A percentile compares a stretch with the other conserved stretches of the same genome.
Conservation (phyloP, 2,329 filamentous ascomycete species). For the Elsinoe ampelina region DNA sequence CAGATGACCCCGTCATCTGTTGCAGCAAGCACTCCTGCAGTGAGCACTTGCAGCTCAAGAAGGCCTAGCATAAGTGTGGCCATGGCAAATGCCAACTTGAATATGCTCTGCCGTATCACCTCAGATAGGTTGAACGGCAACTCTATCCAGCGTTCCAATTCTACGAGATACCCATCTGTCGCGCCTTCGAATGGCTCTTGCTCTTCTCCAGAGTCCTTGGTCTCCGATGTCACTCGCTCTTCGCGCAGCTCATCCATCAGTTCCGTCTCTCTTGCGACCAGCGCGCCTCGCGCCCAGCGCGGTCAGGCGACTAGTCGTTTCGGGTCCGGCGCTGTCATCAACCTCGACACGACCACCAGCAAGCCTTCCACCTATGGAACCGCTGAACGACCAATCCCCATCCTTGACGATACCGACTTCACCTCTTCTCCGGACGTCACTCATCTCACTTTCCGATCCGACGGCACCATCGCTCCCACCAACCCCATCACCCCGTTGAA, state of each 20-base stretch:
- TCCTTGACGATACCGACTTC: slow-evolving; percentile 25
- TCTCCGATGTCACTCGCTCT: slow-evolving; percentile 49
- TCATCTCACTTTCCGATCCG: slow-evolving; percentile 22
- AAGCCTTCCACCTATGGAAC: slow-evolving; percentile 22
- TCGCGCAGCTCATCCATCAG: slow-evolving; percentile 48
- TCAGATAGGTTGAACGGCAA: slow-evolving; percentile 39
- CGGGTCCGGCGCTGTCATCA: slow-evolving; percentile 32
- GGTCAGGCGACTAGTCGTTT: slow-evolving; percentile 44
- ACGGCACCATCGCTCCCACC: not conserved
- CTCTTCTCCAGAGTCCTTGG: slow-evolving; percentile 51
- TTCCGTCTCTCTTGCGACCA: slow-evolving; percentile 38
- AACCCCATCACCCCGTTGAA: slow-evolving; percentile 9
- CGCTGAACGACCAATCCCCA: slow-evolving; percentile 22
- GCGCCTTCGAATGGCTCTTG: slow-evolving; percentile 42
- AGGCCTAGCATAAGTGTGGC: slow-evolving; percentile 50
- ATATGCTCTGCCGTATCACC: slow-evolving; percentile 46
- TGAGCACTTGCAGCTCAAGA: slow-evolving; percentile 44
- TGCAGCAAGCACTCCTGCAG: slow-evolving; percentile 50
- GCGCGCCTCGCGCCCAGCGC: slow-evolving; percentile 45
- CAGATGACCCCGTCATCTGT: slow-evolving; percentile 50
- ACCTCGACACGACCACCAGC: slow-evolving; percentile 17
- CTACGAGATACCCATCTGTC: slow-evolving; percentile 22
- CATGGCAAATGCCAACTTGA: slow-evolving; percentile 49
- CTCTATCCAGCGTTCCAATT: slow-evolving; percentile 40
- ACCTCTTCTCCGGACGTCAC: slow-evolving; percentile 23